phyloP scores from a whole-genome alignment of 2,329 filamentous ascomycete genomes.

The Claviceps monticola region DNA sequence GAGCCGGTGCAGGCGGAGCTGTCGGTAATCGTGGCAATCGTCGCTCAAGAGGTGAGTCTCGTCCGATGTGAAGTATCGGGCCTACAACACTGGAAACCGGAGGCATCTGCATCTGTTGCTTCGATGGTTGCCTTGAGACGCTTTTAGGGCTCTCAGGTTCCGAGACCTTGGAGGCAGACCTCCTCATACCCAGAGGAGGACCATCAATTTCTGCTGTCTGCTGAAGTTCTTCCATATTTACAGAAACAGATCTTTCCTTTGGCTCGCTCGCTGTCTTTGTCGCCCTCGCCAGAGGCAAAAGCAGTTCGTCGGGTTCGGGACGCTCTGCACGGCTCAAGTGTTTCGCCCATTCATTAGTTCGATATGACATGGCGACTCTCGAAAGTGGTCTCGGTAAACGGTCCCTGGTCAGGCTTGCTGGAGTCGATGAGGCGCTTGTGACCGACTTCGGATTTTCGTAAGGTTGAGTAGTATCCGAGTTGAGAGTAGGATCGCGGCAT shows the following conservation, averaged over 20 bases:
- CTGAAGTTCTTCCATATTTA: slow-evolving; percentile 50
- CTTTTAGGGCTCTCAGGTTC: slow-evolving; percentile 9
- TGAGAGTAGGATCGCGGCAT: slow-evolving; percentile 1
- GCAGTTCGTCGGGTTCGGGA: slow-evolving; percentile 50
- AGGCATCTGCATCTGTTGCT: slow-evolving; percentile 12
- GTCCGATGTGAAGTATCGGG: neutral
- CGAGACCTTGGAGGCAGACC: slow-evolving; percentile 18
- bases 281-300: slow-evolving; percentile 22
- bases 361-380: slow-evolving; percentile 64
- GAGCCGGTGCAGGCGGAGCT: neutral
- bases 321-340: slow-evolving; percentile 66
- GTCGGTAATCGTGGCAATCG: neutral
- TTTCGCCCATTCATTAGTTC: slow-evolving; percentile 95
- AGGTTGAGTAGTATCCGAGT: slow-evolving; percentile 8
- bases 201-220: slow-evolving; percentile 44
- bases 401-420: slow-evolving; percentile 40
- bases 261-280: slow-evolving; percentile 4
- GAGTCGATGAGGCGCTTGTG: slow-evolving; percentile 27
- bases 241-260: slow-evolving; percentile 42
- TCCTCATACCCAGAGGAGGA: slow-evolving; percentile 17
- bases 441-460: slow-evolving; percentile 26
- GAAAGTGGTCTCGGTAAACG: slow-evolving; percentile 59
- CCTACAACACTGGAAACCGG: slow-evolving; percentile 7
- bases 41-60: slow-evolving; percentile 2
- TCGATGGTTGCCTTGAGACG: slow-evolving; percentile 8